Conservation (phyloP, 768 basidiomycete species). For the Mycena latifolia region DNA sequence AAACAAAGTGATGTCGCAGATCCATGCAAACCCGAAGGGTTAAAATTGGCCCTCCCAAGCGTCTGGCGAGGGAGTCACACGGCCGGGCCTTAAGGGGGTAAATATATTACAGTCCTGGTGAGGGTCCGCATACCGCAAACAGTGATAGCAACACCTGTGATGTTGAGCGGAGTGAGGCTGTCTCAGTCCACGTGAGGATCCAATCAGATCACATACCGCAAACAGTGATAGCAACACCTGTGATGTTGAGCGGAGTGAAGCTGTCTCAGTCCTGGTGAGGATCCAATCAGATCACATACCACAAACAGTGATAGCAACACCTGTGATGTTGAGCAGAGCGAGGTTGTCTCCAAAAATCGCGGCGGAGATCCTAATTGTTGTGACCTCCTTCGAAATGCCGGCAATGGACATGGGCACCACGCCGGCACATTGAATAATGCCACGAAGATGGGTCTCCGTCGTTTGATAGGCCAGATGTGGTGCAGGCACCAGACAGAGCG, state of each 20-base stretch:
- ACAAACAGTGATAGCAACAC: conserved; percentile 88
- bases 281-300: conserved; percentile 72
- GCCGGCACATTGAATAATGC: conserved; percentile 95
- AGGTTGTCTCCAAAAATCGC: conserved; percentile 95
- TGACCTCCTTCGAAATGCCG: conserved; percentile 98
- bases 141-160: conserved; percentile 92
- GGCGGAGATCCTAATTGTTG: conserved; percentile 92
- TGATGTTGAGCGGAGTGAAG: conserved; percentile 91
- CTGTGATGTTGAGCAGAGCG: conserved; percentile 91
- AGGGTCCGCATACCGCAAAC: conserved; percentile 86
- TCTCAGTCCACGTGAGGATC: too few species aligned
- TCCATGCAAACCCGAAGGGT: too few species aligned
- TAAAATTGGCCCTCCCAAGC: too few species aligned
- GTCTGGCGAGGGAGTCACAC: too few species aligned
- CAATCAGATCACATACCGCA: conserved; percentile 72
- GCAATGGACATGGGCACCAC: conserved; percentile 97
- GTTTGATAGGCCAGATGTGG: too few species aligned
- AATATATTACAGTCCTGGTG: too few species aligned
- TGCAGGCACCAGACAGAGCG: too few species aligned
- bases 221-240: conserved; percentile 91
- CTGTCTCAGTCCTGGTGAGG: too few species aligned
- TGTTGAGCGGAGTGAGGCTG: conserved; percentile 90
- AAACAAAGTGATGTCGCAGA: too few species aligned
- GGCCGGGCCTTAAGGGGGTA: too few species aligned
- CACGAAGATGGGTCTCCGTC: too few species aligned